Conservation (phyloP, 2,329 filamentous ascomycete genomes). For the Mycosphaerella arachidis region DNA sequence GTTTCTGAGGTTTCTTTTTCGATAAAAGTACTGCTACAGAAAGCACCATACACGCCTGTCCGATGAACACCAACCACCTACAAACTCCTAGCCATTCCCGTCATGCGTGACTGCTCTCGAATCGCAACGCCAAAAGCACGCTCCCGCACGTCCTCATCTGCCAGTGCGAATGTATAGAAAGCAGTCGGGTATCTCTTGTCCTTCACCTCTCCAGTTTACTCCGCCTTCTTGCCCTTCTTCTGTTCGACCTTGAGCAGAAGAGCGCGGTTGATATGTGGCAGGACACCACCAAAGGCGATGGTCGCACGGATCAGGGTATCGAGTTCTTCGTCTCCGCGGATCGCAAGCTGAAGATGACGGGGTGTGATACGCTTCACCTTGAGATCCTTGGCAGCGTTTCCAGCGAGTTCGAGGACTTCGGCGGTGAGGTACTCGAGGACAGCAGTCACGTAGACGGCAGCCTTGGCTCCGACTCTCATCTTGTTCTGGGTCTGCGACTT, state of each 20-base stretch:
- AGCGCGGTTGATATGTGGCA: constrained; percentile 98
- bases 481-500: constrained; percentile 99
- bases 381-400: constrained; percentile 98
- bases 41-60: neutral
- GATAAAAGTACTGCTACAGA: neutral
- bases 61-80: neutral
- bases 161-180: neutral
- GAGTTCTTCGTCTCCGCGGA: constrained; percentile 88
- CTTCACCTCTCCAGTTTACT: constrained; percentile 11
- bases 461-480: constrained; percentile 98
- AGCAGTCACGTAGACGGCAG: constrained; percentile 95
- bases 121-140: neutral
- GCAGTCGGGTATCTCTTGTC: constrained; percentile 2
- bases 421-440: constrained; percentile 98
- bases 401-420: constrained; percentile 97
- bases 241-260: constrained; percentile 93
- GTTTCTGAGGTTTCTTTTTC: neutral
- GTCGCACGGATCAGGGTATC: constrained; percentile 96
- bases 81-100: neutral
- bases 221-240: constrained; percentile 78
- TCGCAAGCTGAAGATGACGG: constrained; percentile 96
- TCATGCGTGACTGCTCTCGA: constrained; percentile 1
- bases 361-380: constrained; percentile 99
- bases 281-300: constrained; percentile 95
- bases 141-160: neutral